phyloP scores from a whole-genome alignment of 176 grass and related monocot genomes.

The Paspalum notatum region DNA sequence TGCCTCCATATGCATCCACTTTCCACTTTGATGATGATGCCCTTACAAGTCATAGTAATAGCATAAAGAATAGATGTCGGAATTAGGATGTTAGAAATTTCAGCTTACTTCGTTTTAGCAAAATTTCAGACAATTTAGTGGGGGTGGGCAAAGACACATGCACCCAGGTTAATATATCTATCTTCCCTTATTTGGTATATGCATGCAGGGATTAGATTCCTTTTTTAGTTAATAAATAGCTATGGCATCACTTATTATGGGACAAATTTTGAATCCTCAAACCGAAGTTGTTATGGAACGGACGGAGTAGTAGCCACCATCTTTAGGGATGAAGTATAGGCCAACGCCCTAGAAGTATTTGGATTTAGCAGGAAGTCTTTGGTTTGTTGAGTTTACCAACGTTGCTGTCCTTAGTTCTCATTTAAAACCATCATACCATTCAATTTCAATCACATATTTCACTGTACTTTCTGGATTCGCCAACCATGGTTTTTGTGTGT shows the following conservation, averaged over 20 bases:
- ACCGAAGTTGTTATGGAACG: no score
- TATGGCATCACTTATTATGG: no score
- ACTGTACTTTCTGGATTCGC: neutral
- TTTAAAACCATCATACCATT: neutral
- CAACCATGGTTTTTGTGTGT: neutral
- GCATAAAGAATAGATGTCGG: neutral
- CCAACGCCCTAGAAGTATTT: neutral
- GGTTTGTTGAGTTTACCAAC: neutral
- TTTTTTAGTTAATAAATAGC: no score
- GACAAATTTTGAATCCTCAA: no score
- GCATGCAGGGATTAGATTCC: no score
- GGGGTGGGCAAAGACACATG: no score
- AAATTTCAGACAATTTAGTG: no score
- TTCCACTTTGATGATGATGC: slow-evolving; percentile 33
- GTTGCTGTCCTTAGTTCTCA: slow-evolving; percentile 17
- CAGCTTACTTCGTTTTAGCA: neutral
- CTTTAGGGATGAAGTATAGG: slow-evolving; percentile 2
- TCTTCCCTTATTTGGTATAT: no score
- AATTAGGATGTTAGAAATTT: neutral
- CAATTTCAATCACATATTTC: neutral
- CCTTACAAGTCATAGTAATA: neutral
- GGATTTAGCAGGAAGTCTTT: neutral
- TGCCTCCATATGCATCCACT: neutral
- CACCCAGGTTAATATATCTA: no score
- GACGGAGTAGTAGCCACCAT: no score